Evolutionary conservation across 352 stramenopile genomes (phyloP).

Genomic region (Elongisporangium prolatum): DNA sequence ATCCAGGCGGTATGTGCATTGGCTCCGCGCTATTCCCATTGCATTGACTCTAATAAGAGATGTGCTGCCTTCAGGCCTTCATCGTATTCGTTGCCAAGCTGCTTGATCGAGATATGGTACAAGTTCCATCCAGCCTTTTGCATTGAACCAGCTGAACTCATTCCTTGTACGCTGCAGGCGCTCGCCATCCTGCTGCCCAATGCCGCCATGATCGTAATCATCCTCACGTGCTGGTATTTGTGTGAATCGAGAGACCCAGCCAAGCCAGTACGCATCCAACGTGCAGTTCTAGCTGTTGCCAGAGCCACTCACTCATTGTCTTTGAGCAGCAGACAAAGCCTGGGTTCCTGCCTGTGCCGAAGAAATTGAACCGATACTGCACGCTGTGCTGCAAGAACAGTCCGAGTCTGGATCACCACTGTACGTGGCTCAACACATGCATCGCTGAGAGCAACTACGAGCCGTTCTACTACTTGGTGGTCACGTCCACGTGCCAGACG

Average conservation of each 20-base stretch:
- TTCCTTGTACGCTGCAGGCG: constrained; percentile 23
- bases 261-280: constrained; percentile 25
- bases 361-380: constrained; percentile 74
- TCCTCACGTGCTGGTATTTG: constrained; percentile 58
- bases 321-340: constrained; percentile 24
- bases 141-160: not conserved
- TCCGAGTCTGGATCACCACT: constrained; percentile 78
- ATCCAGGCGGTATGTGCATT: constrained; percentile 49
- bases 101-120: constrained; percentile 50
- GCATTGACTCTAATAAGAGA: not conserved
- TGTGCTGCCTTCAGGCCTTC: constrained; percentile 38
- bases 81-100: constrained; percentile 56
- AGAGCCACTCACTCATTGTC: constrained; percentile 1
- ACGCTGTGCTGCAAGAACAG: constrained; percentile 82
- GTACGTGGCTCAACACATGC: constrained; percentile 86
- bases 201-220: constrained; percentile 41
- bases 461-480: constrained; percentile 75
- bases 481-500: constrained; percentile 52
- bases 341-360: constrained; percentile 23
- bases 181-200: constrained; percentile 66
- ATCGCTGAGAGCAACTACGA: constrained; percentile 84
- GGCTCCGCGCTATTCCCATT: too few relatives aligned
- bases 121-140: not conserved
- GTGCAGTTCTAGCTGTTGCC: constrained; percentile 1
- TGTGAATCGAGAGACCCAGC: constrained; percentile 65